These are phyloP conservation scores for Fusarium virguliforme DNA, from an alignment of 2,329 filamentous ascomycete species.

Conservation along the genomic window DNA sequence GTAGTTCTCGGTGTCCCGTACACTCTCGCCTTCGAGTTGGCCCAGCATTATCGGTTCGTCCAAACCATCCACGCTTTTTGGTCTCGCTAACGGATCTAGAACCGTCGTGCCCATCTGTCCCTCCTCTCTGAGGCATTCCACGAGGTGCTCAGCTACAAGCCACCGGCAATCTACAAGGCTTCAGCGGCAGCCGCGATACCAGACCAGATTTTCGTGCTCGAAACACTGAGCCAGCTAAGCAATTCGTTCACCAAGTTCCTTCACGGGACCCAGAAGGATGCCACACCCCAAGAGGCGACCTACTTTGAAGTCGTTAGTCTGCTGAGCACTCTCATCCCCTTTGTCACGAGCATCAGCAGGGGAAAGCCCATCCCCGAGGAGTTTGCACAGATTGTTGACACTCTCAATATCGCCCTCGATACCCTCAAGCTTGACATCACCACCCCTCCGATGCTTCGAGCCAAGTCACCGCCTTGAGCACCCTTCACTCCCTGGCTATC, in stretches of 20 bases:
- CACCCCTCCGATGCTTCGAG: constrained; percentile 27
- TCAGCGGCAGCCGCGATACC: constrained; percentile 55
- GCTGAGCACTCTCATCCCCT: constrained; percentile 57
- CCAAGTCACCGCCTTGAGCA: constrained; percentile 51
- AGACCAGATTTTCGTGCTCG: constrained; percentile 63
- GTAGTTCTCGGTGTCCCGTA: constrained; percentile 57
- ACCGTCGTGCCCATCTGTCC: constrained; percentile 65
- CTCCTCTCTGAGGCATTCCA: constrained; percentile 68
- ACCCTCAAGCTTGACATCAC: constrained; percentile 40
- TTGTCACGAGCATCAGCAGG: constrained; percentile 49
- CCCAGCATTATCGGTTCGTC: constrained; percentile 66
- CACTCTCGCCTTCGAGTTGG: constrained; percentile 66
- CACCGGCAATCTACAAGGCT: constrained; percentile 68
- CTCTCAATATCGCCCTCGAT: constrained; percentile 35
- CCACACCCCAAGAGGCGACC: constrained; percentile 61
- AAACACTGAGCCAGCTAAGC: constrained; percentile 61
- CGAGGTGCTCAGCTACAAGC: constrained; percentile 65
- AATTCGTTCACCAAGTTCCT: constrained; percentile 62
- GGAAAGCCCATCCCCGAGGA: constrained; percentile 44
- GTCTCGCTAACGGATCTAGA: constrained; percentile 56
- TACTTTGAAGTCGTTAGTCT: constrained; percentile 64
- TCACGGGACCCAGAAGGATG: constrained; percentile 48
- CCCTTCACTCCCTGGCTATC: constrained; percentile 57
- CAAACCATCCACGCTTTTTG: too few relatives aligned
- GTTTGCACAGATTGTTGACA: constrained; percentile 50